phyloP scores from a whole-genome alignment of 179 eudicot species.

The Vitellaria paradoxa region DNA sequence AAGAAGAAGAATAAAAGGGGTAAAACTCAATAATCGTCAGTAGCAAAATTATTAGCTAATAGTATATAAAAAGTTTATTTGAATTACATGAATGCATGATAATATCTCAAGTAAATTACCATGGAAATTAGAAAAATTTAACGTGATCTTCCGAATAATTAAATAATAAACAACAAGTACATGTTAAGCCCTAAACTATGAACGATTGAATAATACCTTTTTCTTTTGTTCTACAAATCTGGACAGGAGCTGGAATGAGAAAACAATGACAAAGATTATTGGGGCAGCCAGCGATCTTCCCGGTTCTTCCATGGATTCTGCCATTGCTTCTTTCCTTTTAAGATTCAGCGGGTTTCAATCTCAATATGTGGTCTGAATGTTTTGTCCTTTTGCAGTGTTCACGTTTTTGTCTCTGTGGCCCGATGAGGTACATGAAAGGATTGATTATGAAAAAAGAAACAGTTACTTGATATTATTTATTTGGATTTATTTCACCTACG shows the following conservation, averaged over 20 bases:
- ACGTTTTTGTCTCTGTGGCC: too few species aligned
- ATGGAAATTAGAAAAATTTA: neutral
- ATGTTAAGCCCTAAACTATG: neutral
- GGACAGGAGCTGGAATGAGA: slow-evolving; percentile 45
- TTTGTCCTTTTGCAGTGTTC: too few species aligned
- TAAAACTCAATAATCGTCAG: neutral
- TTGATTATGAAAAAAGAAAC: too few species aligned
- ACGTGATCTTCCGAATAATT: neutral
- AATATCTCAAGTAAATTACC: neutral
- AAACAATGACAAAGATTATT: slow-evolving; percentile 49
- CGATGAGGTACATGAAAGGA: too few species aligned
- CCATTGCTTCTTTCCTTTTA: neutral
- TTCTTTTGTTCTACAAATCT: slow-evolving; percentile 44
- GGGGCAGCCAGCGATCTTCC: slow-evolving; percentile 71
- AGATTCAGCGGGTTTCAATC: neutral
- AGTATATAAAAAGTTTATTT: neutral
- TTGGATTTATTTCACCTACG: too few species aligned
- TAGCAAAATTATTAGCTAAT: neutral
- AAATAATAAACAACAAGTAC: too few species aligned
- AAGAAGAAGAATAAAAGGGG: too few species aligned
- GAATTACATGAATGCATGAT: neutral
- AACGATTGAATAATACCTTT: slow-evolving; percentile 30
- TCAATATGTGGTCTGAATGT: neutral
- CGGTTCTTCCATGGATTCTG: slow-evolving; percentile 16
- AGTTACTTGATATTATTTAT: too few species aligned